phyloP scores from a whole-genome alignment of 208 protist genomes.

The Trypanosoma melophagium region DNA sequence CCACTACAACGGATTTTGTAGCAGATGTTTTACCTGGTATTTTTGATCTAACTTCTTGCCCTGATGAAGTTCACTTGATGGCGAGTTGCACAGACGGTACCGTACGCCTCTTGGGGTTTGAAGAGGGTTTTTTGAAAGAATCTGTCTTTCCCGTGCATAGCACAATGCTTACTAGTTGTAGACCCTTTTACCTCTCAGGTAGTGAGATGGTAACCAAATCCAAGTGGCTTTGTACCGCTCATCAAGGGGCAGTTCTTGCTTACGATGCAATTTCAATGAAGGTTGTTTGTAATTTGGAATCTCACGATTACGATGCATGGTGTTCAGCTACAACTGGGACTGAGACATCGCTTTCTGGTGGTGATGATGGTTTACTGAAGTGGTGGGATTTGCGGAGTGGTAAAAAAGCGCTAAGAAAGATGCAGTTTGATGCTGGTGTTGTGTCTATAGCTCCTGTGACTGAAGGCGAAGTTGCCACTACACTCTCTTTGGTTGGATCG shows the following conservation, averaged over 20 bases:
- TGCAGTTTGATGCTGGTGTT: conserved; percentile 73
- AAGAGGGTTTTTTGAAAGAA: conserved; percentile 15
- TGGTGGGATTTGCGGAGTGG: conserved; percentile 53
- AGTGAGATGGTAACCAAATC: neutral
- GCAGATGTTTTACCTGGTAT: conserved; percentile 47
- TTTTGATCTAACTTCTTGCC: conserved; percentile 46
- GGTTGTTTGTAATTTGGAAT: conserved; percentile 39
- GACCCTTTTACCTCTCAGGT: conserved; percentile 32
- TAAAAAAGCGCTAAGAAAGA: conserved; percentile 25
- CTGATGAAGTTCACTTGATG: conserved; percentile 29
- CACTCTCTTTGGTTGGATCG: conserved; percentile 66
- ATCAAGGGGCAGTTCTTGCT: conserved; percentile 58
- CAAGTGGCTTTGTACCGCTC: conserved; percentile 58
- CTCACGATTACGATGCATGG: conserved; percentile 86
- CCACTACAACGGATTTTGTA: neutral
- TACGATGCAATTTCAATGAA: conserved; percentile 34
- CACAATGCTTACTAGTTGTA: conserved; percentile 82
- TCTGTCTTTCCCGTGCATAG: conserved; percentile 40
- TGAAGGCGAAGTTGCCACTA: conserved; percentile 30
- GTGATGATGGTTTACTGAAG: conserved; percentile 75
- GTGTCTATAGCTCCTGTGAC: conserved; percentile 69
- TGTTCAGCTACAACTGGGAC: conserved; percentile 46
- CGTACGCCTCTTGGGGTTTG: conserved; percentile 43
- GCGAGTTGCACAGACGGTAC: conserved; percentile 70
- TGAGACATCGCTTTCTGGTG: conserved; percentile 56